Base-by-base conservation (phyloP, 2,329 filamentous ascomycete genomes). In the Ambrosiella xylebori region DNA sequence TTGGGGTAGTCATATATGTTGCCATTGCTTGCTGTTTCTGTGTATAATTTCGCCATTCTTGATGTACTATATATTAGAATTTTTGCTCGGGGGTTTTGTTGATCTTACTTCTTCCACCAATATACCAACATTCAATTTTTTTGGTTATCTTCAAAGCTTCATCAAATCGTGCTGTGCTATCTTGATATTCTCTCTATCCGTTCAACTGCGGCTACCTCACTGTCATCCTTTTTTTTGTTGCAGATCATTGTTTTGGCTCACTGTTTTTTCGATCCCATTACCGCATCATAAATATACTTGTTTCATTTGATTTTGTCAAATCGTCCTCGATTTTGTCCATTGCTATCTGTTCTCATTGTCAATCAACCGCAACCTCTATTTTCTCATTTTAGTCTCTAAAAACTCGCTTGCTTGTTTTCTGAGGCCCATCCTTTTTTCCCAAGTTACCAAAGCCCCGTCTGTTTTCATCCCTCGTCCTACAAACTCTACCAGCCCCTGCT, bases 181-280 rank as follows among this genome's bases (percentile, higher is more conserved):
- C n/a, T n/a, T 41, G 4, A 11, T 41, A 11, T 41, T 41, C 11
- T 41, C 40, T 41, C n/a, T 11, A 3, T 41, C 6, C 40, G 11
- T n/a, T n/a, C n/a, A 41, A 11, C 40, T 41, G 11, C 11, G 11
- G 40, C 11, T 15, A 13, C 19, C 13, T 47, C 44, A 47, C 27
- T 35, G 36, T 15, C 27, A 11, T 17, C 44, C 9, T 37, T 50
- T 35, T 19, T 40, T 35, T 52, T 56, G 19, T 15, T 19, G 19
- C 44, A 47, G 44, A 15, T 56, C 13, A 9, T 40, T 45, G 39
- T 47, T 59, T 56, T 52, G 36, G 57, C 52, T 57, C 39, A 27
- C 40, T 36, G 3, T 38, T 27, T 17, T 37, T 44, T 19, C 45
- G 35, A 19, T 35, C 12, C 44, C 19, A 44, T 44, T 35, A 12